A percentile compares a stretch with the other conserved stretches of the same genome.
phyloP scores from a whole-genome alignment of 2,329 filamentous ascomycete genomes.

The Chrysosphaeria jannelii region DNA sequence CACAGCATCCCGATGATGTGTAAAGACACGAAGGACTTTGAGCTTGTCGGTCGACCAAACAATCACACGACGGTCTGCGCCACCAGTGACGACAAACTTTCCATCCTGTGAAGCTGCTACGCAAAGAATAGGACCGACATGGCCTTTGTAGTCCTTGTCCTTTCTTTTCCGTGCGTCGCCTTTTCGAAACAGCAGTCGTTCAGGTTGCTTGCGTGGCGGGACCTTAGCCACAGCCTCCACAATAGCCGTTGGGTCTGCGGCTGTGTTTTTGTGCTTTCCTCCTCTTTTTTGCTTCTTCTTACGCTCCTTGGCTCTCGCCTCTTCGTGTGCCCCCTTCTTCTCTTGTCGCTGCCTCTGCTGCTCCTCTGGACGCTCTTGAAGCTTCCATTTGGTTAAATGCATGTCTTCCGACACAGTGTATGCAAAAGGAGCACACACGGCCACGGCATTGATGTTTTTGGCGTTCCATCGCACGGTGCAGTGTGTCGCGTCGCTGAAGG shows the following conservation, averaged over 20 bases:
- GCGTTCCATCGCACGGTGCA: constrained; percentile 55
- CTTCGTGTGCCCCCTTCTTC: constrained; percentile 9
- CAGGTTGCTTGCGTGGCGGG: constrained; percentile 28
- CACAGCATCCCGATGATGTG: constrained; percentile 72
- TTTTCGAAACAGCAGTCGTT: constrained; percentile 29
- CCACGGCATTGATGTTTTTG: constrained; percentile 48
- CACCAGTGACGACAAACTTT: constrained; percentile 72
- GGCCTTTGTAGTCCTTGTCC: constrained; percentile 41
- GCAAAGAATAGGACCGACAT: constrained; percentile 50
- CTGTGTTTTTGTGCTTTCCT: constrained; percentile 1
- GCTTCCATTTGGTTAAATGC: constrained; percentile 64
- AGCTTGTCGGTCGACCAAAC: constrained; percentile 65
- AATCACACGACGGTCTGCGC: constrained; percentile 55
- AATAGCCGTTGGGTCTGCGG: not conserved
- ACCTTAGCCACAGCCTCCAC: constrained; percentile 12
- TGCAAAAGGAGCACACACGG: constrained; percentile 46
- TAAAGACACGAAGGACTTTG: constrained; percentile 53
- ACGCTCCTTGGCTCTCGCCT: constrained; percentile 19
- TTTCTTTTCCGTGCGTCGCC: constrained; percentile 28
- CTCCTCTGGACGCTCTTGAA: constrained; percentile 32
- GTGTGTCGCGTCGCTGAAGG: constrained; percentile 34
- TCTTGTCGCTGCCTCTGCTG: constrained; percentile 27
- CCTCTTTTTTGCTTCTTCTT: constrained; percentile 22
- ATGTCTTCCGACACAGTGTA: constrained; percentile 78
- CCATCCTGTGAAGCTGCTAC: constrained; percentile 74